Conservation (phyloP, 371 early-diverging fungal species). For the Chytridium lagenaria region DNA sequence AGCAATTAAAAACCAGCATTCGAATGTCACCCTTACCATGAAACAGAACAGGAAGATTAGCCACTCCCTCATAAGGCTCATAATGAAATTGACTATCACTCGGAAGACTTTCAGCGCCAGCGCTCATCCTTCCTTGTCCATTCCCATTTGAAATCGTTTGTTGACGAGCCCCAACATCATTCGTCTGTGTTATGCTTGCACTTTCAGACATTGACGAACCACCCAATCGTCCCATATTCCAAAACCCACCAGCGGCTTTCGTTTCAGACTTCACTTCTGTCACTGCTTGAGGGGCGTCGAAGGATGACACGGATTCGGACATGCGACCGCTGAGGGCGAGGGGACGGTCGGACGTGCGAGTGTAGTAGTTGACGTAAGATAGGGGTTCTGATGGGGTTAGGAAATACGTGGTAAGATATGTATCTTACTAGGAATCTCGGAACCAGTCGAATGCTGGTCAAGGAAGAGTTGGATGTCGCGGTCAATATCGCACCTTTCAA, state of each 20-base stretch:
- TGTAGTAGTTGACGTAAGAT: slow-evolving; percentile 50
- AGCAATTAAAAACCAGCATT: slow-evolving; percentile 1
- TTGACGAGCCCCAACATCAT: not conserved
- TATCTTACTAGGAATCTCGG: slow-evolving; percentile 54
- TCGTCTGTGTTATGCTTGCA: not conserved
- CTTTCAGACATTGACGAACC: not conserved
- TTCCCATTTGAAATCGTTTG: not conserved
- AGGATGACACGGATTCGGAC: not conserved
- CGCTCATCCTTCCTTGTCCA: not conserved
- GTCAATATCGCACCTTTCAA: slow-evolving; percentile 74
- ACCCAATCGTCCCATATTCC: not conserved
- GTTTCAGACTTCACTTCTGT: slow-evolving; percentile 4
- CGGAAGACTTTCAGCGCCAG: slow-evolving; percentile 10
- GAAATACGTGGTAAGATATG: not conserved
- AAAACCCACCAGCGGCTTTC: not conserved
- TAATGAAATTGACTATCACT: slow-evolving; percentile 44
- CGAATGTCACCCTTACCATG: slow-evolving; percentile 7
- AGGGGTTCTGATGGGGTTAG: slow-evolving; percentile 33
- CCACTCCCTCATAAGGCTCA: slow-evolving; percentile 54
- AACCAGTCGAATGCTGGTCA: slow-evolving; percentile 74
- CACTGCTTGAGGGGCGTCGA: slow-evolving; percentile 7
- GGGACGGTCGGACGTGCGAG: slow-evolving; percentile 25
- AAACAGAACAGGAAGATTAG: not conserved
- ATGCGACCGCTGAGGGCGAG: not conserved
- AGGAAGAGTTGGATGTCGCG: slow-evolving; percentile 77